Conservation (phyloP, 208 protist genomes). For the Kentomonas sorsogonicus region DNA sequence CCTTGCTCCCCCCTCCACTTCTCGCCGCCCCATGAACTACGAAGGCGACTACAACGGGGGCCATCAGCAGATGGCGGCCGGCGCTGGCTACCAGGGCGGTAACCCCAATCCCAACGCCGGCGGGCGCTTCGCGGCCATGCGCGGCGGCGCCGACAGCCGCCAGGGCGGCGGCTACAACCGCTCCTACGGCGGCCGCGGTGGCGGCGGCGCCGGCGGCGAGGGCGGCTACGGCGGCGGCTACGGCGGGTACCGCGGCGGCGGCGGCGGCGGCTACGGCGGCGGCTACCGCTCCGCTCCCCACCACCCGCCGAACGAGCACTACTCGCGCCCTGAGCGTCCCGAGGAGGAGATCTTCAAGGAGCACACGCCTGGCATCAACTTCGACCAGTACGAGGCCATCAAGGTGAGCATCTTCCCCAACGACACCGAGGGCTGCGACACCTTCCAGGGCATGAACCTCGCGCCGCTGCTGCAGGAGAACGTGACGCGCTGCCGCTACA, state of each 20-base stretch:
- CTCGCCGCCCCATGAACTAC: no score
- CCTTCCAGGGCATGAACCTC: slow-evolving; percentile 86
- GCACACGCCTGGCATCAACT: slow-evolving; percentile 89
- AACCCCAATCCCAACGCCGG: slow-evolving; percentile 15
- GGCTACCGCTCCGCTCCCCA: slow-evolving; percentile 10
- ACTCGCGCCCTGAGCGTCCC: slow-evolving; percentile 82
- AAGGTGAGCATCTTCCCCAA: slow-evolving; percentile 84
- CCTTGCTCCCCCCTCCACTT: no score
- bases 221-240: slow-evolving; percentile 22
- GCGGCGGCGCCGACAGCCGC: slow-evolving; percentile 19
- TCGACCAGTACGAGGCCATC: slow-evolving; percentile 89
- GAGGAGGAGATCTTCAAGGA: slow-evolving; percentile 91
- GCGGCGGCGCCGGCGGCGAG: slow-evolving; percentile 20
- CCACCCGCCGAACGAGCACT: slow-evolving; percentile 29
- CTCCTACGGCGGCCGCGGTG: slow-evolving; percentile 17
- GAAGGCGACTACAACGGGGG: no score
- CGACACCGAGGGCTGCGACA: slow-evolving; percentile 59
- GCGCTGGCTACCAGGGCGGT: slow-evolving; percentile 20
- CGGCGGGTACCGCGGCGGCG: slow-evolving; percentile 15
- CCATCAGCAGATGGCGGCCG: slow-evolving; percentile 11
- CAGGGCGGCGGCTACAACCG: slow-evolving; percentile 27
- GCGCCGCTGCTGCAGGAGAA: slow-evolving; percentile 89
- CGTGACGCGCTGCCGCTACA: slow-evolving; percentile 93
- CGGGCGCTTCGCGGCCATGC: not conserved
- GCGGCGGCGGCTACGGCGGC: slow-evolving; percentile 21